A percentile compares a stretch with the other conserved stretches of the same genome.
Conservation (phyloP, 2,329 filamentous ascomycete genomes). For the Pestalotiopsis sp. region DNA sequence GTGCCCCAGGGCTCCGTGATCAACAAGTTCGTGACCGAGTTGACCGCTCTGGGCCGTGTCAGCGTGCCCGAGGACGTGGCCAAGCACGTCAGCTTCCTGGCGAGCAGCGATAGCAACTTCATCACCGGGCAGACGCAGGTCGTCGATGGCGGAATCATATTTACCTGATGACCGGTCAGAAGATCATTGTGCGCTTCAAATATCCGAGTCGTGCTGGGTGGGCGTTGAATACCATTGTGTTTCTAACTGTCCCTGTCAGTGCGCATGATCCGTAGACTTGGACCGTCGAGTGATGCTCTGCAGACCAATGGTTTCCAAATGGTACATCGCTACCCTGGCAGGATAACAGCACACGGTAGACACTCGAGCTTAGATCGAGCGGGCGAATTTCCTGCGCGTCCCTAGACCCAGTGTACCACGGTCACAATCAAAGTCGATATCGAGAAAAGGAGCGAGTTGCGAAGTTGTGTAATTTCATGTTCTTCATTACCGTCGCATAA, state of each 20-base stretch:
- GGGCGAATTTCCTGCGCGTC: too few relatives aligned
- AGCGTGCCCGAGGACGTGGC: constrained; percentile 64
- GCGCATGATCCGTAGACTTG: too few relatives aligned
- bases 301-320: too few relatives aligned
- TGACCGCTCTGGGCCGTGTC: constrained; percentile 57
- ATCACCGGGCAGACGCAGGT: constrained; percentile 66
- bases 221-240: too few relatives aligned
- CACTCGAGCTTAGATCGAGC: too few relatives aligned
- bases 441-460: not conserved
- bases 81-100: constrained; percentile 62
- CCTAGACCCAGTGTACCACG: too few relatives aligned
- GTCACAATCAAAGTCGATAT: not conserved
- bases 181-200: too few relatives aligned
- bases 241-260: too few relatives aligned
- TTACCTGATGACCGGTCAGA: too few relatives aligned
- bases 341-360: not conserved
- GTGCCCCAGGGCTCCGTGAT: constrained; percentile 53
- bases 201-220: too few relatives aligned
- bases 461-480: not conserved
- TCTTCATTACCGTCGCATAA: constrained; percentile 1
- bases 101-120: constrained; percentile 59
- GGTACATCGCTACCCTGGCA: too few relatives aligned
- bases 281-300: too few relatives aligned
- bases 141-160: constrained; percentile 61
- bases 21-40: constrained; percentile 51